Percentiles rank a stretch among this genome's conserved stretches.
Evolutionary conservation across 2,329 filamentous ascomycete species (phyloP).

Genomic region (Nemania sp.): DNA sequence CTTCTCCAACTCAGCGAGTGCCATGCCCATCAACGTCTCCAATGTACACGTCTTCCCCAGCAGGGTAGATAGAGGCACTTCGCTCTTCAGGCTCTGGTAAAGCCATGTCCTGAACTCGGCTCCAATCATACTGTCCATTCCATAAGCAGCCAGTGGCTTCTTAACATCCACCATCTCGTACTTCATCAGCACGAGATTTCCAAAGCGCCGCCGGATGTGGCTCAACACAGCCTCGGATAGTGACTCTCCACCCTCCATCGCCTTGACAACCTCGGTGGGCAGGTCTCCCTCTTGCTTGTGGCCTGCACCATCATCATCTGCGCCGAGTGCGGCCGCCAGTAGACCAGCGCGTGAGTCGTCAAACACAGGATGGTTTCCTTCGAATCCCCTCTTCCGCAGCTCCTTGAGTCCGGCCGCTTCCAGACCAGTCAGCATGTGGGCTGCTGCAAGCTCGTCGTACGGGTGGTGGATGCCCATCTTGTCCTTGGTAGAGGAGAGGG

Average conservation of each 20-base stretch:
- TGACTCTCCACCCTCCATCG: not conserved
- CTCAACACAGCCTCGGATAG: constrained; percentile 24
- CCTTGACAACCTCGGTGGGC: constrained; percentile 9
- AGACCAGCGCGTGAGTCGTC: constrained; percentile 32
- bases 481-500: constrained; percentile 38
- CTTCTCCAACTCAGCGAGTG: not conserved
- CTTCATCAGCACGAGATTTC: constrained; percentile 32
- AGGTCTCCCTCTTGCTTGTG: not conserved
- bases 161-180: constrained; percentile 21
- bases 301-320: not conserved
- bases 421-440: constrained; percentile 44
- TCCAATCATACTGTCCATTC: constrained; percentile 17
- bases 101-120: constrained; percentile 21
- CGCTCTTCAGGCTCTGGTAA: constrained; percentile 44
- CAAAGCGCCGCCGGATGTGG: constrained; percentile 27
- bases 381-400: constrained; percentile 40
- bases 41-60: constrained; percentile 22
- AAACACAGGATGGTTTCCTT: constrained; percentile 15
- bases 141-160: constrained; percentile 41
- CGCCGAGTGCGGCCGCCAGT: not conserved
- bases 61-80: constrained; percentile 45
- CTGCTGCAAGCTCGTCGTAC: not conserved
- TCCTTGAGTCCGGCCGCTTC: constrained; percentile 38
- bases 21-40: constrained; percentile 11
- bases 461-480: constrained; percentile 29